Percentiles rank a stretch among this genome's conserved stretches.
Evolutionary conservation across 1,284 basidiomycete species (phyloP).

Genomic region (Xerocomus amazonicus): DNA sequence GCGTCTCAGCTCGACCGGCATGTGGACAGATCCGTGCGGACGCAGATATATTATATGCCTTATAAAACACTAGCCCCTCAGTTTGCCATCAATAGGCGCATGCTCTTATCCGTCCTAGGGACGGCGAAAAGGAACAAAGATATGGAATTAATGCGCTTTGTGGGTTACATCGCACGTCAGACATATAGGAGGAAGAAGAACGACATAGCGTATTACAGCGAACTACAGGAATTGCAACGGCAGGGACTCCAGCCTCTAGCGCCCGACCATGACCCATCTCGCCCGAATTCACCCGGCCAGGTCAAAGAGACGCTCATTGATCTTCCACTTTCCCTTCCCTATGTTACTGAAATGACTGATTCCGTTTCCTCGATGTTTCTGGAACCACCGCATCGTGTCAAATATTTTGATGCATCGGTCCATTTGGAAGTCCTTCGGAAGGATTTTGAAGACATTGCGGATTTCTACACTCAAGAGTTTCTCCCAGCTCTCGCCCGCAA

Average conservation of each 20-base stretch:
- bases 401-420: slow-evolving; percentile 49
- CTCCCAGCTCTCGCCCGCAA: slow-evolving; percentile 47
- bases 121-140: slow-evolving; percentile 56
- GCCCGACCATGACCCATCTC: slow-evolving; percentile 22
- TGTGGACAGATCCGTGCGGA: slow-evolving; percentile 33
- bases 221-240: slow-evolving; percentile 26
- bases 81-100: slow-evolving; percentile 50
- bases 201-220: slow-evolving; percentile 43
- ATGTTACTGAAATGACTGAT: slow-evolving; percentile 35
- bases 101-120: slow-evolving; percentile 54
- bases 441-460: slow-evolving; percentile 48
- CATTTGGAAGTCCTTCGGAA: slow-evolving; percentile 54
- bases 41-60: slow-evolving; percentile 23
- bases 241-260: slow-evolving; percentile 25
- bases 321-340: slow-evolving; percentile 33
- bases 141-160: slow-evolving; percentile 54
- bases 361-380: slow-evolving; percentile 3
- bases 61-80: slow-evolving; percentile 44
- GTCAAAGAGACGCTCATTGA: background rate
- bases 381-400: slow-evolving; percentile 22
- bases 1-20: slow-evolving; percentile 49
- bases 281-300: background rate
- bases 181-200: slow-evolving; percentile 44
- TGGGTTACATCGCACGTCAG: slow-evolving; percentile 42
- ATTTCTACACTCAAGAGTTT: slow-evolving; percentile 40